Evolutionary conservation across 768 basidiomycete species (phyloP), one percentile per base, ranked within the genome.

Genomic region (Boletus speciosus): DNA sequence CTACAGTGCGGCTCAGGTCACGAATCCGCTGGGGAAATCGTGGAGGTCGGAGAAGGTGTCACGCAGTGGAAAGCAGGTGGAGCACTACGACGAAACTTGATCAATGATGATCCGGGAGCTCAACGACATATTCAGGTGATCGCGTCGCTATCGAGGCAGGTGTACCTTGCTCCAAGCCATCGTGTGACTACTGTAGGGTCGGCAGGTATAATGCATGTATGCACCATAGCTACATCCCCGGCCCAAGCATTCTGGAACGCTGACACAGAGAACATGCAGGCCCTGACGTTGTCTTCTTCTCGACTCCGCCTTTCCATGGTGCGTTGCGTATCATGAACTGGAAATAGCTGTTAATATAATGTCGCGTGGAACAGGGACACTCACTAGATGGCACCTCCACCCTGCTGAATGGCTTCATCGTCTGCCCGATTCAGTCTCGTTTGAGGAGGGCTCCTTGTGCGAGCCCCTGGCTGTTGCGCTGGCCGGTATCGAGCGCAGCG

Each of bases 261-360:
- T 65, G 27, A 59, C 48, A 9, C 12, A 35, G 39, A 41, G 25
- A 29, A 45, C 23, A 25, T 45, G 29, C 34, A 73, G 70, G 70
- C 45, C 74, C 74, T 21, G 71, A 76, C 34, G 69, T 78, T 32
- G 84, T 85, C 34, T 86, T 86, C 71, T 84, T 86, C 66, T 86
- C 85, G 11, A 86, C 85, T 1, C 85, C 85, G 21, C 85, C 85
- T 5, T 85, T 75, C 70, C 84, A 85, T 55, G 84, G 84, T 82
- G 55, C 32, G 68, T 21, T 21, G 21, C 14, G 16, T 19, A 29
- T 44, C 31, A 6, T 38, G 34, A 27, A 40, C 19, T 12, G 5
- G n/a, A 43, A 27, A n/a, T 46, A 7, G 16, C 14, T 12, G 11
- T 34, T 54, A 31, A 58, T 15, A 9, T 16, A 4, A 3, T 41